Evolutionary conservation across 1,284 basidiomycete species (phyloP).

Genomic region (Agroathelia rolfsii): DNA sequence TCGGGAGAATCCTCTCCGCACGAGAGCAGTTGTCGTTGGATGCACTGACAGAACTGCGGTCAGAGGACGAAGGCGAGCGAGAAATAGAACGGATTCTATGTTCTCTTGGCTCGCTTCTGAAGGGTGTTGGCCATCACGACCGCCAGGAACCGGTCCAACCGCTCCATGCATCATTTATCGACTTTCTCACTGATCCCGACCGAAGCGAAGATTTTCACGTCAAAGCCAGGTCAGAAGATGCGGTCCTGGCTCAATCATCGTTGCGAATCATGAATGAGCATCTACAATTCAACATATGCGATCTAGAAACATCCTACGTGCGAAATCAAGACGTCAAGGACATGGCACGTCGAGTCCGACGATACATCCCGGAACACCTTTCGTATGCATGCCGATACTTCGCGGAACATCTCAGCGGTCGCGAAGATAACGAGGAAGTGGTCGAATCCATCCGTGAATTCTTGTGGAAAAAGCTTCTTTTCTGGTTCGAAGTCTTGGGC

Average conservation of each 20-base stretch:
- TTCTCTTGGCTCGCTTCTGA: conserved; percentile 7
- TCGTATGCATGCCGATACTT: conserved; percentile 18
- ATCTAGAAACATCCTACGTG: conserved; percentile 17
- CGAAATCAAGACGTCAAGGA: conserved; percentile 14
- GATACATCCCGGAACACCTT: conserved; percentile 13
- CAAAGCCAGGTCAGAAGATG: conserved; percentile 8
- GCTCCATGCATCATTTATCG: conserved; percentile 11
- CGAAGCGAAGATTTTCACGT: conserved; percentile 16
- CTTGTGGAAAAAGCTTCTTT: conserved; percentile 13
- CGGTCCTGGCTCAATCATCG: conserved; percentile 11
- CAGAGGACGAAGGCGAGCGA: too few species aligned
- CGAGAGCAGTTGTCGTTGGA: too few species aligned
- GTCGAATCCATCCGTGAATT: conserved; percentile 8
- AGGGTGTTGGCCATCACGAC: conserved; percentile 1
- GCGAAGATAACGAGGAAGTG: not conserved
- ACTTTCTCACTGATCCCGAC: conserved; percentile 9
- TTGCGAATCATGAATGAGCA: conserved; percentile 11
- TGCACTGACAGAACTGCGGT: too few species aligned
- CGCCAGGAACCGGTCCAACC: conserved; percentile 6
- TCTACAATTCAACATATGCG: conserved; percentile 24
- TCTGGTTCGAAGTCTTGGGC: conserved; percentile 22
- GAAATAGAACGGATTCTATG: conserved; percentile 1
- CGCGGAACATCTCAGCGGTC: conserved; percentile 14
- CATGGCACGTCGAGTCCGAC: conserved; percentile 9
- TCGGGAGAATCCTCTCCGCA: too few species aligned